Evolutionary conservation across 73 alveolate genomes (phyloP).

Genomic region (Blepharisma stoltei): DNA sequence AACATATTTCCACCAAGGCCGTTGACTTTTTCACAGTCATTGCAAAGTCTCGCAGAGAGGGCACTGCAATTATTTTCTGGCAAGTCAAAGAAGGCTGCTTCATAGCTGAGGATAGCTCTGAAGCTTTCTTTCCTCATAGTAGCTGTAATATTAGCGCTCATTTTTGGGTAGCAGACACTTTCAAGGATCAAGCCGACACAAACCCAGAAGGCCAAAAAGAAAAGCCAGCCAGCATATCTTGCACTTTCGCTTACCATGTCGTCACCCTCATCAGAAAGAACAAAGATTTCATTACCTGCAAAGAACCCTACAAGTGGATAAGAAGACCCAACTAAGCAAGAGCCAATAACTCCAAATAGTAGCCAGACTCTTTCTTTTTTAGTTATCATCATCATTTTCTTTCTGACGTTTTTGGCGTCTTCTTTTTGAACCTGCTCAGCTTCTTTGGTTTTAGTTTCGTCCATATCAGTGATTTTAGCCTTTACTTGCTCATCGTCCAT

Average conservation of each 20-base stretch:
- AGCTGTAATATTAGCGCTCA: conserved; percentile 25
- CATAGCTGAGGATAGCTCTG: conserved; percentile 37
- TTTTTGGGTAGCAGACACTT: neutral
- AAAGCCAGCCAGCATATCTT: neutral
- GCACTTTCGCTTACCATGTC: conserved; percentile 3
- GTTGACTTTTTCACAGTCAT: conserved; percentile 34
- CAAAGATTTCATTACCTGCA: neutral
- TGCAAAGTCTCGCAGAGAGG: conserved; percentile 37
- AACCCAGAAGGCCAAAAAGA: neutral
- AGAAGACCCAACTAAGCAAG: neutral
- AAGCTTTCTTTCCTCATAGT: conserved; percentile 34
- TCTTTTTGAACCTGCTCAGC: neutral
- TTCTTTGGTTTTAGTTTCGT: neutral
- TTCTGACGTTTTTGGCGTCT: neutral
- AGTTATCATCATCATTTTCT: neutral
- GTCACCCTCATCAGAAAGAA: neutral
- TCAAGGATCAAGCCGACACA: neutral
- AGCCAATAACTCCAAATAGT: neutral
- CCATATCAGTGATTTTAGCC: neutral
- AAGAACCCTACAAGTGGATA: neutral
- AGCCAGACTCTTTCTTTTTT: neutral
- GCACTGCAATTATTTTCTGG: conserved; percentile 24
- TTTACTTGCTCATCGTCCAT: neutral
- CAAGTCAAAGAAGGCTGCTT: conserved; percentile 43
- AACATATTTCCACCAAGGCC: conserved; percentile 1